phyloP scores from a whole-genome alignment of 2,329 filamentous ascomycete genomes.

The Penicillium sp. region DNA sequence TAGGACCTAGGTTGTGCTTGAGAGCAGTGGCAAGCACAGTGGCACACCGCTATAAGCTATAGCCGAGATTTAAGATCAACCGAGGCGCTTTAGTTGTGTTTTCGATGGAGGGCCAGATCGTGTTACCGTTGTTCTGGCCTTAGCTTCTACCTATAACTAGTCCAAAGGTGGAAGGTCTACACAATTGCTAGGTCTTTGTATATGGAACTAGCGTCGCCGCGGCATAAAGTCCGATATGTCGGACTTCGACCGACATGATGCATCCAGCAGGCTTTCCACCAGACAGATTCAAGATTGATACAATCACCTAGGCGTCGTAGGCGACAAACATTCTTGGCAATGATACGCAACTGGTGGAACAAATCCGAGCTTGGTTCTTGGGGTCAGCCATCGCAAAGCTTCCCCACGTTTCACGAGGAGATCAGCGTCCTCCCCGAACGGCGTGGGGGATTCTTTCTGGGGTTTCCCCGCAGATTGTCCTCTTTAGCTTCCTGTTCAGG shows the following conservation, averaged over 20 bases:
- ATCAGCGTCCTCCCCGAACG: background rate
- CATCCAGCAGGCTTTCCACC: background rate
- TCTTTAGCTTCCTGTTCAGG: background rate
- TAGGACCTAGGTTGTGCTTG: too few relatives aligned
- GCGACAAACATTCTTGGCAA: background rate
- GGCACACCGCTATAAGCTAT: too few relatives aligned
- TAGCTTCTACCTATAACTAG: too few relatives aligned
- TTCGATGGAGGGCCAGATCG: too few relatives aligned
- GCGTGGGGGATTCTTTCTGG: conserved; percentile 6
- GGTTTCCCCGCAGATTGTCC: conserved; percentile 19
- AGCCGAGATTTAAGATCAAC: too few relatives aligned
- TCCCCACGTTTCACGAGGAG: background rate
- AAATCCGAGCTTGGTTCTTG: background rate
- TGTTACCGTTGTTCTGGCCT: too few relatives aligned
- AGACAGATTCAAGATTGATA: background rate
- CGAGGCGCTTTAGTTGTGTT: too few relatives aligned
- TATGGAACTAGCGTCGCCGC: too few relatives aligned
- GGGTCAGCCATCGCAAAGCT: conserved; percentile 16
- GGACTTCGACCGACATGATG: background rate
- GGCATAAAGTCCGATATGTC: background rate
- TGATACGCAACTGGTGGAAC: background rate
- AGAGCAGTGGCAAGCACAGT: too few relatives aligned
- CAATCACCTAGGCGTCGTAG: too few relatives aligned
- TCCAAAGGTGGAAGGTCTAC: too few relatives aligned
- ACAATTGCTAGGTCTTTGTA: too few relatives aligned